A percentile compares a stretch with the other conserved stretches of the same genome.
phyloP scores from a whole-genome alignment of 2,329 filamentous ascomycete species.

The Aspergillus brasiliensis region DNA sequence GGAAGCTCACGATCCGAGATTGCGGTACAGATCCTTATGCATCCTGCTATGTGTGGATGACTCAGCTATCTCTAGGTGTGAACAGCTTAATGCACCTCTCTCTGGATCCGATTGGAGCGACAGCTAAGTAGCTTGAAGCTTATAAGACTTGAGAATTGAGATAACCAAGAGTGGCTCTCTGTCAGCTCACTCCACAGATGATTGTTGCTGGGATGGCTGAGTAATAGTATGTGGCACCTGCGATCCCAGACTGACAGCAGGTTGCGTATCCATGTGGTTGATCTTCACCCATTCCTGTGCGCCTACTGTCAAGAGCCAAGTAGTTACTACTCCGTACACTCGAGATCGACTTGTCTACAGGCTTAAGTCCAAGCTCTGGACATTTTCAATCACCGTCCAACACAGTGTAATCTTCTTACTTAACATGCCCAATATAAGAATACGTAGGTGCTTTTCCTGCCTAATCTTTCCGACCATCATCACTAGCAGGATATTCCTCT shows the following conservation, averaged over 20 bases:
- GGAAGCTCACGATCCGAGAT: constrained; percentile 14
- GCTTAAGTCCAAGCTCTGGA: background rate
- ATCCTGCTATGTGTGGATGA: background rate
- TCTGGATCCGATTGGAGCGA: too few species aligned
- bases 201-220: too few species aligned
- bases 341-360: too few species aligned
- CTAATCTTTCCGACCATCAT: background rate
- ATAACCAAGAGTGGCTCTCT: too few species aligned
- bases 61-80: constrained; percentile 1
- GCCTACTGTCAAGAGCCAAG: too few species aligned
- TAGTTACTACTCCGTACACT: too few species aligned
- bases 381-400: background rate
- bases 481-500: background rate
- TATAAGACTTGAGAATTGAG: background rate
- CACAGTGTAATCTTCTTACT: background rate
- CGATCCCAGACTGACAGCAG: too few species aligned
- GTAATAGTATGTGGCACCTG: too few species aligned
- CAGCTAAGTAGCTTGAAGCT: background rate
- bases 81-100: background rate
- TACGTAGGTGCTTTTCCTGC: background rate
- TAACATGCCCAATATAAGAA: too few species aligned
- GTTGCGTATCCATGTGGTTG: too few species aligned
- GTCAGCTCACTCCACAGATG: too few species aligned
- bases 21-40: background rate
- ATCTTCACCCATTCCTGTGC: too few species aligned